Evolutionary conservation across 2,329 filamentous ascomycete species (phyloP).

Genomic region (Blastomyces parvus): DNA sequence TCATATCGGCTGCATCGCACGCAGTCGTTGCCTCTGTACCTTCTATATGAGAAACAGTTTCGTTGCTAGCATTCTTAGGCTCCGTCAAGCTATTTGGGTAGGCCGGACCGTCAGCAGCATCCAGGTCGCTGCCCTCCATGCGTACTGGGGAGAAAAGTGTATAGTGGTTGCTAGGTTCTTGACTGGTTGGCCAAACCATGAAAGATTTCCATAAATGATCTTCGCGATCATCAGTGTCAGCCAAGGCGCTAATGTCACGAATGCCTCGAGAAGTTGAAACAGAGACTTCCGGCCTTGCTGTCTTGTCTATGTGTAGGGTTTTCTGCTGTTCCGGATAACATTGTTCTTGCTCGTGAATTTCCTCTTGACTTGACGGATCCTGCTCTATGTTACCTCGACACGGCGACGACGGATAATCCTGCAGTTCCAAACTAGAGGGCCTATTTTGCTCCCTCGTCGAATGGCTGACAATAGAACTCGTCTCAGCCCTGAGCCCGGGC

Average conservation of each 20-base stretch:
- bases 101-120: neutral
- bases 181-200: neutral
- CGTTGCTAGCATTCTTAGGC: neutral
- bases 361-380: too few species aligned
- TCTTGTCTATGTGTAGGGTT: neutral
- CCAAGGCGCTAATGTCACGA: neutral
- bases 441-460: neutral
- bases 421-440: neutral
- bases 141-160: neutral
- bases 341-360: neutral
- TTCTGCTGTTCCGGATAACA: neutral
- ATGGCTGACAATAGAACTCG: neutral
- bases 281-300: neutral
- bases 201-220: slow-evolving; percentile 3
- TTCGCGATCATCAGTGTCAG: neutral
- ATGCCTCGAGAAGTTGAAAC: neutral
- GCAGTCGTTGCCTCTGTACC: too few species aligned
- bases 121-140: neutral
- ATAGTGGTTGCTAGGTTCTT: neutral
- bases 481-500: neutral
- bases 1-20: neutral
- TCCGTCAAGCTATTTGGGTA: slow-evolving; percentile 1
- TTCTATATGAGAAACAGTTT: neutral
- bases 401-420: neutral
- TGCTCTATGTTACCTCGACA: neutral